Base-by-base conservation (phyloP, 1,284 basidiomycete genomes). In the Apiotrichum laibachii region DNA sequence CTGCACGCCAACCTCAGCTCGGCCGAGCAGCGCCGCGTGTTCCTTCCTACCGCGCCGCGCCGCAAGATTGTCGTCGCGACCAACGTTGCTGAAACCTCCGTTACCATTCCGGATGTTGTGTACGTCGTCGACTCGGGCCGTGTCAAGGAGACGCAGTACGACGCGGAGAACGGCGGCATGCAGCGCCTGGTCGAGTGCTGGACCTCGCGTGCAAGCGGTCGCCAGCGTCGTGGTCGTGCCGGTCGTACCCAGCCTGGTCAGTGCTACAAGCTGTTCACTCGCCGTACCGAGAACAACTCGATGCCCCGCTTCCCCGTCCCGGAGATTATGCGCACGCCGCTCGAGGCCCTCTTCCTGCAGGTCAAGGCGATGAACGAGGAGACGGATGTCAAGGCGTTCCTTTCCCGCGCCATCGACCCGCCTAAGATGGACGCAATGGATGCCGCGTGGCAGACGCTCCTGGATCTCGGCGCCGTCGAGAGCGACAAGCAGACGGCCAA, bases 21-120 rank as follows among this genome's bases (percentile, higher is more conserved):
- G 46, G 85, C 88, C 18, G 93, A 96, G 70, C 94, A 97, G 77
- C 85, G 86, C 12, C 80, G 80, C 7, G 89, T 94, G 0, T 97
- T 97, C 71, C 90, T 94, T 66, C 79, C 81, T 11, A 82, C 83
- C 0, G 83, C 83, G 0, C 77, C 82, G 0, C 83, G 81, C 59
- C 88, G 92, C 82, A 97, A 96, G 76, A 85, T 96, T 46, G 86
- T 97, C 37, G 89, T 87, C 0, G 84, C 92, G 1, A 96, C 93
- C 10, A 96, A 96, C 67, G 90, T 97, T 31, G 66, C 74, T 47
- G 80, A 96, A 84, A 96, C 93, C 1, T 93, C 90, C 5, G 92
- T 97, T 63, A 97, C 93, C 1, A 95, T 97, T 63, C 89, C 93
- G 67, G 92, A 94, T 67, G 84, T 94, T 33, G 82, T 89, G 35